Evolutionary conservation across 805 yeast genomes (phyloP), one percentile per base, ranked within the genome.

Genomic region (Clavispora asparagi): DNA sequence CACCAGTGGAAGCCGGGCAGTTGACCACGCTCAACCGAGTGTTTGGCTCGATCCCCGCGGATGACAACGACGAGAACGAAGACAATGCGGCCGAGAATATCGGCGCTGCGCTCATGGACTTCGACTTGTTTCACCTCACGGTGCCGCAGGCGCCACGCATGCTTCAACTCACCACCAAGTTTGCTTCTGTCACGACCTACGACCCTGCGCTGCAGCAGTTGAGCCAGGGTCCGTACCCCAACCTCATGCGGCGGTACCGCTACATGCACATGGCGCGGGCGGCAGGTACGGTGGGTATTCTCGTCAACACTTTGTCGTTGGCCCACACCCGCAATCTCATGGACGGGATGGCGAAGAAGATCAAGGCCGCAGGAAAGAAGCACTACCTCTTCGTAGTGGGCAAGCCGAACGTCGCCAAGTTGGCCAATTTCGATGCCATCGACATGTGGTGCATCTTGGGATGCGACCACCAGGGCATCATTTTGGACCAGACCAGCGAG

Each of bases 371-470:
- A 0, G 97, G 87, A 1, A 94, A 94, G 66, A 94, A 94, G 60
- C 92, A 87, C 54, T 94, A 94, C 60, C 78, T 89, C 61, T 90
- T 94, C 68, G 98, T 91, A 4, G 98, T 94, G 4, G 99, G 99
- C 10, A 94, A 94, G 63, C 98, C 98, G 9, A 94, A 94, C 59
- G 97, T 94, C 16, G 96, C 99, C 25, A 94, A 94, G 59, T 71
- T 94, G 43, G 99, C 98, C 9, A 94, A 94, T 63, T 94, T 94
- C 61, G 99, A 92, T 51, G 83, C 81, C n/a, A 79, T 94, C 12
- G 98, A 94, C 55, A 77, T 87, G 19, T 94, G 99, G 98, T 91
- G 95, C 59, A 79, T 94, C 11, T 65, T 94, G 12, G 99, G 99
- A 0, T 94, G 99, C 63, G 90, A 95, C 10, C 89, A 90, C 56